phyloP scores from a whole-genome alignment of 768 basidiomycete species.

The Russula foetens region DNA sequence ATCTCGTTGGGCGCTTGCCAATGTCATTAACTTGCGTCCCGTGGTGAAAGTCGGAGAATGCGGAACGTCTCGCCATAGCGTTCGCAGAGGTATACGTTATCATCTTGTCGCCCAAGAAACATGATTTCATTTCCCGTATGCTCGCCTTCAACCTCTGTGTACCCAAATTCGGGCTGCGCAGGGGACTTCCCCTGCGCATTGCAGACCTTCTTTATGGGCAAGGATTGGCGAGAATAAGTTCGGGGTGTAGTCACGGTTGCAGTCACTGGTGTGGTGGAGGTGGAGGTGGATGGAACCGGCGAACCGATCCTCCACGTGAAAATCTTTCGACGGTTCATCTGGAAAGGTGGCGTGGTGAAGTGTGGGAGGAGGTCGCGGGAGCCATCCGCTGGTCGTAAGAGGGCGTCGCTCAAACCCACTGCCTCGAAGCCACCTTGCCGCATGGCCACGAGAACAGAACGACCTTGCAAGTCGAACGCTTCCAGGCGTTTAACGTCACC shows the following conservation, averaged over 20 bases:
- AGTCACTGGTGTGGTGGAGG: neutral
- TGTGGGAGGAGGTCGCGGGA: slow-evolving; percentile 67
- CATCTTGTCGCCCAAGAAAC: slow-evolving; percentile 67
- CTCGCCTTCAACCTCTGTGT: slow-evolving; percentile 45
- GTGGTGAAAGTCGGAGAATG: slow-evolving; percentile 59
- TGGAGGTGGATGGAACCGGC: slow-evolving; percentile 31
- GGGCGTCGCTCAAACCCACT: slow-evolving; percentile 70
- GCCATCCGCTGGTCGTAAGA: slow-evolving; percentile 72
- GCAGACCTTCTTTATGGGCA: slow-evolving; percentile 38
- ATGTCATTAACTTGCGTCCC: slow-evolving; percentile 17
- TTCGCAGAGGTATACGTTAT: slow-evolving; percentile 80
- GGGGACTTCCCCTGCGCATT: slow-evolving; percentile 40
- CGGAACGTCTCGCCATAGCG: slow-evolving; percentile 65
- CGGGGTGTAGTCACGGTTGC: slow-evolving; percentile 2
- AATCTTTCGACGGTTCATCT: slow-evolving; percentile 59
- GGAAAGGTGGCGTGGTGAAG: slow-evolving; percentile 53
- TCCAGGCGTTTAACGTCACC: slow-evolving; percentile 81
- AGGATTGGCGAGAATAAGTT: slow-evolving; percentile 34
- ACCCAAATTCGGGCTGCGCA: slow-evolving; percentile 42
- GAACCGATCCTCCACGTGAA: slow-evolving; percentile 83
- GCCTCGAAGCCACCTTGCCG: slow-evolving; percentile 81
- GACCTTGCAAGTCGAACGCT: slow-evolving; percentile 68
- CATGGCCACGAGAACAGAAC: slow-evolving; percentile 76
- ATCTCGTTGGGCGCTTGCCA: neutral
- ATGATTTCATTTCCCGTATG: slow-evolving; percentile 59